Evolutionary conservation across 208 protist genomes (phyloP).

Genomic region (Wallacemonas collosoma): DNA sequence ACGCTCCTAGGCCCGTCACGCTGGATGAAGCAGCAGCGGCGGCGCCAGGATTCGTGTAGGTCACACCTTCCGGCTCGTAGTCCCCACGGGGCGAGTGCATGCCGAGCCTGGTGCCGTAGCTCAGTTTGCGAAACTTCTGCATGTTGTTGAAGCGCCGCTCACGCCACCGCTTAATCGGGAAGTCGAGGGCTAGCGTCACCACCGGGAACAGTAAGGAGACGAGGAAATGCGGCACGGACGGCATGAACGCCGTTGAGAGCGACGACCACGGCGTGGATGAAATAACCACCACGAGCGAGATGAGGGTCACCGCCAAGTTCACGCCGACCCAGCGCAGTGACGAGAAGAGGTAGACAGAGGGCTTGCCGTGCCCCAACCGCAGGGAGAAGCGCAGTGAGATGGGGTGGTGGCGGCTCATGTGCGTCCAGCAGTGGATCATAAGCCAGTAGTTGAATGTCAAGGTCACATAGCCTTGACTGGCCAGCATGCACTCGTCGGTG

Average conservation of each 20-base stretch:
- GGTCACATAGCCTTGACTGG: slow-evolving; percentile 72
- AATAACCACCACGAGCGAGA: slow-evolving; percentile 67
- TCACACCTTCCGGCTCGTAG: slow-evolving; percentile 82
- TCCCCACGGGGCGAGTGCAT: slow-evolving; percentile 93
- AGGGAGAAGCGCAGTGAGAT: slow-evolving; percentile 73
- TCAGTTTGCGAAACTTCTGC: slow-evolving; percentile 89
- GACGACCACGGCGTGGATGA: slow-evolving; percentile 32
- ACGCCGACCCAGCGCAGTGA: slow-evolving; percentile 69
- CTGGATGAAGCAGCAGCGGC: not conserved
- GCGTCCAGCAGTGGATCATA: slow-evolving; percentile 89
- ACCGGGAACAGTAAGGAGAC: slow-evolving; percentile 66
- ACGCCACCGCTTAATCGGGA: slow-evolving; percentile 86
- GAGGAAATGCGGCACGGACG: slow-evolving; percentile 66
- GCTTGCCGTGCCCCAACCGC: slow-evolving; percentile 63
- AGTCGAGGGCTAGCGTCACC: slow-evolving; percentile 69
- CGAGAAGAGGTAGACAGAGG: slow-evolving; percentile 72
- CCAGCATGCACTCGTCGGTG: slow-evolving; percentile 48
- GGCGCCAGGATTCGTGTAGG: slow-evolving; percentile 27
- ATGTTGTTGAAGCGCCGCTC: slow-evolving; percentile 75
- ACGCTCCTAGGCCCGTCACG: slow-evolving; percentile 1
- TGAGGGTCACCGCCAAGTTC: slow-evolving; percentile 47
- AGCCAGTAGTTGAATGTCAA: slow-evolving; percentile 91
- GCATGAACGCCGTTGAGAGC: slow-evolving; percentile 51
- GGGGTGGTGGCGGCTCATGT: slow-evolving; percentile 86
- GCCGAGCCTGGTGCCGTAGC: slow-evolving; percentile 88